A percentile compares a stretch with the other conserved stretches of the same genome.
Evolutionary conservation across 129 eudicot genomes (phyloP).

Genomic region (Smallanthus sonchifolius): DNA sequence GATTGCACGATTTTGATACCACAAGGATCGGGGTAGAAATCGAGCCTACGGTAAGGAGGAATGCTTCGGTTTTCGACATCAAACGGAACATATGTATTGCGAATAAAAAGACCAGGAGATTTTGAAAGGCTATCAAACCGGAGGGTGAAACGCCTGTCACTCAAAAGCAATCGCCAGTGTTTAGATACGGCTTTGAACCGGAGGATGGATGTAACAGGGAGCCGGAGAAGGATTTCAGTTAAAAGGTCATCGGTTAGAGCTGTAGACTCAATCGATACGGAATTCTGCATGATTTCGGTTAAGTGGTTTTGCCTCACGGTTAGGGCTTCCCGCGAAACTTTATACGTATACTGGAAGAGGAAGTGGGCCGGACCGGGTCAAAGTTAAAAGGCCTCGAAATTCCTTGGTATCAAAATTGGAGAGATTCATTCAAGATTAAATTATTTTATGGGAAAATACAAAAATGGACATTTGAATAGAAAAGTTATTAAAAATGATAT

Average conservation of each 20-base stretch:
- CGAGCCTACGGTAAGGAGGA: not conserved
- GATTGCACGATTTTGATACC: not conserved
- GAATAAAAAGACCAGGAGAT: not conserved
- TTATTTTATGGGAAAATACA: no score
- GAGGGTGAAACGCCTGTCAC: not conserved
- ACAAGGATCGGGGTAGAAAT: not conserved
- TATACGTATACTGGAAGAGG: no score
- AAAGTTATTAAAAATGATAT: no score
- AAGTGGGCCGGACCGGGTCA: no score
- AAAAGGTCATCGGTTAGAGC: not conserved
- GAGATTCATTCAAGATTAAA: no score
- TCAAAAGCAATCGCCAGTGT: constrained; percentile 1
- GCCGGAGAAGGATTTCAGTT: not conserved
- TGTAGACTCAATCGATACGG: not conserved
- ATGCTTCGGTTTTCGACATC: not conserved
- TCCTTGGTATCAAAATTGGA: no score
- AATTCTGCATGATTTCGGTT: no score
- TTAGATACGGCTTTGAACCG: not conserved
- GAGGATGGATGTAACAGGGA: not conserved
- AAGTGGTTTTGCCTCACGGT: no score
- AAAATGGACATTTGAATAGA: no score
- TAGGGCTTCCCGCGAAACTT: no score
- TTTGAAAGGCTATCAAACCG: not conserved
- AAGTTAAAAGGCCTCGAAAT: no score
- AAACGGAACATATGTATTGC: not conserved